Conservation (phyloP, 2,329 filamentous ascomycete species). For the Hymenoscyphus salicellus region DNA sequence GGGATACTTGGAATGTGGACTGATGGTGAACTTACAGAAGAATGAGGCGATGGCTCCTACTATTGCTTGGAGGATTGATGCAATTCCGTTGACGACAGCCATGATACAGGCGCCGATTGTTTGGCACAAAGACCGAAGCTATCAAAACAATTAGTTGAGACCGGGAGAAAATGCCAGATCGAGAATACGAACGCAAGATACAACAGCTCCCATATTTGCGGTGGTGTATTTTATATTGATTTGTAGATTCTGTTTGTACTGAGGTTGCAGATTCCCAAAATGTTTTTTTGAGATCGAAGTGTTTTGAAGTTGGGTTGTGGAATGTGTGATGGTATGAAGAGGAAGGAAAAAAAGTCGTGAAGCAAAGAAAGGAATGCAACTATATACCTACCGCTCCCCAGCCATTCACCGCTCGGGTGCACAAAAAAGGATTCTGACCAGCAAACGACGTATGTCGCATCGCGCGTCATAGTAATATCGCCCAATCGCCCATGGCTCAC, state of each 20-base stretch:
- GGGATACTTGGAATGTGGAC: not conserved
- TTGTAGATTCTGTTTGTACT: conserved; percentile 7
- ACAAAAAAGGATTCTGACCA: not conserved
- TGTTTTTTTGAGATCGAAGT: conserved; percentile 11
- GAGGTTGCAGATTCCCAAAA: conserved; percentile 8
- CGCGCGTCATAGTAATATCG: conserved; percentile 10
- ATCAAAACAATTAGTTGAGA: conserved; percentile 14
- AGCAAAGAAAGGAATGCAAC: not conserved
- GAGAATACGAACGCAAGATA: conserved; percentile 36
- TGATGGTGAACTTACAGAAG: conserved; percentile 25
- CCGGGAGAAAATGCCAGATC: not conserved
- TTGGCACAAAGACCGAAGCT: conserved; percentile 35
- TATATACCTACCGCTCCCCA: conserved; percentile 6
- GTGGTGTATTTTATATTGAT: conserved; percentile 20
- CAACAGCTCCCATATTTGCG: conserved; percentile 38
- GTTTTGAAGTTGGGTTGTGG: not conserved
- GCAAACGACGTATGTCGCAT: not conserved
- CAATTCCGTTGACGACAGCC: conserved; percentile 55
- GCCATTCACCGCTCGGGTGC: not conserved
- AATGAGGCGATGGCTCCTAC: conserved; percentile 34
- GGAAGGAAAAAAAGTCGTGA: conserved; percentile 1
- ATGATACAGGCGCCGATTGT: conserved; percentile 38
- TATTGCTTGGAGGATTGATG: conserved; percentile 34
- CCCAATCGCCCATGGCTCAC: not conserved
- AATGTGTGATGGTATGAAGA: conserved; percentile 13